phyloP scores from a whole-genome alignment of 2,329 filamentous ascomycete genomes.

The Neopestalotiopsis clavispora region DNA sequence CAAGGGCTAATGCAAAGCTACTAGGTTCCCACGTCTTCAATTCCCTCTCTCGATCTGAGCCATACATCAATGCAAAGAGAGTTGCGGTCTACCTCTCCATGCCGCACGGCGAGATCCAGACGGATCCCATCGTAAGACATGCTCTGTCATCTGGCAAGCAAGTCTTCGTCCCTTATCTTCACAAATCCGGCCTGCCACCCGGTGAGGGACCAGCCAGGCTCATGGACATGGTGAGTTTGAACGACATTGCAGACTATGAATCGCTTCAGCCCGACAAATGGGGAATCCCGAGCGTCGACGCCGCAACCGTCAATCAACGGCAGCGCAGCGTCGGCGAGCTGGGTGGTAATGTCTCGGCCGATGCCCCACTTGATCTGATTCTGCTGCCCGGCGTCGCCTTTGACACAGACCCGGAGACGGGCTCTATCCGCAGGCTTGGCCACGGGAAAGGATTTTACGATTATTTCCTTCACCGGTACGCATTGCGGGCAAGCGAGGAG shows the following conservation, averaged over 20 bases:
- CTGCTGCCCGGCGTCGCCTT: constrained; percentile 94
- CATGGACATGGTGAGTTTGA: constrained; percentile 94
- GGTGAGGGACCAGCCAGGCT: constrained; percentile 64
- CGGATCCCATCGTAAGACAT: constrained; percentile 79
- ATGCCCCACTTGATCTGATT: constrained; percentile 76
- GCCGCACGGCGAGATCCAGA: constrained; percentile 86
- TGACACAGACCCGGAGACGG: constrained; percentile 61
- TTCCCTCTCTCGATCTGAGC: constrained; percentile 67
- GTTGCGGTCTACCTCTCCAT: constrained; percentile 94
- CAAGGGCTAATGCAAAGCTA: constrained; percentile 19
- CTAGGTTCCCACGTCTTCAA: constrained; percentile 70
- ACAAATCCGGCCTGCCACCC: constrained; percentile 58
- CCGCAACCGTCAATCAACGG: constrained; percentile 66
- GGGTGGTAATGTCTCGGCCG: constrained; percentile 47
- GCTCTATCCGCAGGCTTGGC: constrained; percentile 75
- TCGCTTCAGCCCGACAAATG: constrained; percentile 79
- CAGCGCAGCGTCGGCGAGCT: constrained; percentile 75
- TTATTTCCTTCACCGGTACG: constrained; percentile 81
- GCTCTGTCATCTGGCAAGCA: constrained; percentile 78
- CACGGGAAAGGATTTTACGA: constrained; percentile 99
- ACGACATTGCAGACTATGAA: constrained; percentile 77
- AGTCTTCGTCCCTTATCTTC: constrained; percentile 91
- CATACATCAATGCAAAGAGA: constrained; percentile 75
- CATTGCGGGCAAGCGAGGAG: constrained; percentile 42
- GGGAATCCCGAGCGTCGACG: constrained; percentile 89